phyloP scores from a whole-genome alignment of 768 basidiomycete genomes.

The Pilatotrama ljubarskyi region DNA sequence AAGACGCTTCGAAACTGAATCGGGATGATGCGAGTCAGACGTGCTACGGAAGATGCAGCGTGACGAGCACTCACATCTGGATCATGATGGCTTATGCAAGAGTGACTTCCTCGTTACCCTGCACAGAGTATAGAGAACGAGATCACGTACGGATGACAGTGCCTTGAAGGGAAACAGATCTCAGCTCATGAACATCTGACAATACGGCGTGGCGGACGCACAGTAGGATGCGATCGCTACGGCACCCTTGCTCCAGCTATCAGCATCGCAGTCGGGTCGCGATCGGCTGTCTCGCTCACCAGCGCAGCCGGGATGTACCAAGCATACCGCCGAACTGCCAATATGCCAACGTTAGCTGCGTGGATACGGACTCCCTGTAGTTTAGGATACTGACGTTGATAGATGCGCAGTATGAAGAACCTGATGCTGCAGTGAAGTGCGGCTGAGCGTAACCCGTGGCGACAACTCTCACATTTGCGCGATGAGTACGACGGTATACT shows the following conservation, averaged over 20 bases:
- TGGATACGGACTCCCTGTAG: not conserved
- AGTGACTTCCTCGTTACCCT: too few species aligned
- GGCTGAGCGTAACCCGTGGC: too few species aligned
- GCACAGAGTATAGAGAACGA: too few species aligned
- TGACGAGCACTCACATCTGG: too few species aligned
- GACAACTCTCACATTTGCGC: not conserved
- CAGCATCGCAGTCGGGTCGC: not conserved
- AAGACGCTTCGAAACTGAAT: not conserved
- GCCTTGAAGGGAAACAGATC: too few species aligned
- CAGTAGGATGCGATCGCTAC: slow-evolving; percentile 7
- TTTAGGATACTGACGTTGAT: not conserved
- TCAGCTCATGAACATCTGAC: not conserved
- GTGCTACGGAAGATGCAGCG: too few species aligned
- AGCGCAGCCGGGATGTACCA: slow-evolving; percentile 5
- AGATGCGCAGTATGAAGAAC: slow-evolving; percentile 7
- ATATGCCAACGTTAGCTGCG: not conserved
- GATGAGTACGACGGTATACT: slow-evolving; percentile 5
- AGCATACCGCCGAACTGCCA: slow-evolving; percentile 1
- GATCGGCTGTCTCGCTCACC: not conserved
- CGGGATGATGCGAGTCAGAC: too few species aligned
- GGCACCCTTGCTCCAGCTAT: not conserved
- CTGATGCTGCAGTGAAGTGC: not conserved
- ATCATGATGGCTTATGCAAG: too few species aligned
- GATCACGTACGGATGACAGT: too few species aligned
- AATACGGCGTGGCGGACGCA: not conserved